Base-by-base conservation (phyloP, 176 grass and related monocot species). In the Neostapfia colusana region DNA sequence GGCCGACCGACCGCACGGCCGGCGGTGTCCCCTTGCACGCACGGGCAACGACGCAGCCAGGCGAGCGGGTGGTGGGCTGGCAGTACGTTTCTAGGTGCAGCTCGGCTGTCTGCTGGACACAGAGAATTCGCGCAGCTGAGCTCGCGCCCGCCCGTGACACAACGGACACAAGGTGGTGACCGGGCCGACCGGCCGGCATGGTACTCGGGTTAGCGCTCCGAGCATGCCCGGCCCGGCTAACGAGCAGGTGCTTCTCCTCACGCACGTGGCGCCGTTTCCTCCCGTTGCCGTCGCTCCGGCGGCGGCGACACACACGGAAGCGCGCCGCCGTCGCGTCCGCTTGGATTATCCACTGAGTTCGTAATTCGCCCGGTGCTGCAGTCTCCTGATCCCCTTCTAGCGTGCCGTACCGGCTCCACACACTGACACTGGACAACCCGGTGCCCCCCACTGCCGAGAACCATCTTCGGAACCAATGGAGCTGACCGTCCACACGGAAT, bases 141-240 rank as follows among this genome's bases (percentile, higher is more conserved):
- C 18, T 53, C 14, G 34, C 20, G 6, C 8, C 18, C 34, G 40
- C 57, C 45, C 72, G 72, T 82, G 85, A 82, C 65, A 54, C 65
- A 77, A 77, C 4, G 24, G 4, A 17, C n/a, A 82, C 85, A 82
- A 57, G n/a, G 20, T 20, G 72, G 8, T 20, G 81, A 20, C 63
- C n/a, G n/a, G n/a, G n/a, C n/a, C 31, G 31, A 3, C 31, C 31
- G 31, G 31, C 31, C 31, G 31, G 31, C 31, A 31, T 31, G 31
- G 31, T 31, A 31, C 31, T 3, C 31, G 31, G 3, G 31, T 31
- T 31, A 31, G 31, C 31, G 31, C 31, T 31, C 31, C n/a, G n/a
- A n/a, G n/a, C n/a, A n/a, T n/a, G n/a, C n/a, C n/a, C n/a, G n/a
- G n/a, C n/a, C n/a, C n/a, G n/a, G n/a, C n/a, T n/a, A n/a, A n/a